These are phyloP conservation scores for Neurospora sp. DNA, from an alignment of 495 filamentous ascomycete species.

Conservation along the genomic window DNA sequence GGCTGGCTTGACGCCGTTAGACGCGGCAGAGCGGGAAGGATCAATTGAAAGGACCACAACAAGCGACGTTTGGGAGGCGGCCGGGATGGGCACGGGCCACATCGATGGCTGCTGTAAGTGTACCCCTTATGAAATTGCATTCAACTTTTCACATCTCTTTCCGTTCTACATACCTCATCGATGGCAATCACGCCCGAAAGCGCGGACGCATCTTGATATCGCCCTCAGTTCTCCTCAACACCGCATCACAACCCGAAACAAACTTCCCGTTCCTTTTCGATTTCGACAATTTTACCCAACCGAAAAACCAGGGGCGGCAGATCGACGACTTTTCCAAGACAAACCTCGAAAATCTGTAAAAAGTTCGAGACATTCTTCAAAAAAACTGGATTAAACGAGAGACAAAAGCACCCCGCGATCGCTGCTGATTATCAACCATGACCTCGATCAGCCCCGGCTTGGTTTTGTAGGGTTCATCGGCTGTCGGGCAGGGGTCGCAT, in stretches of 20 bases:
- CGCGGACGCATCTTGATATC: not conserved
- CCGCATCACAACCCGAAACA: not conserved
- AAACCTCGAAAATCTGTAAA: not conserved
- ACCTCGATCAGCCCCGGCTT: not conserved
- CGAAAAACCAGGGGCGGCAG: not conserved
- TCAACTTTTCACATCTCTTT: too few species aligned
- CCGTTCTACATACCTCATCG: not conserved
- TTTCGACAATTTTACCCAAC: not conserved
- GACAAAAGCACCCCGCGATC: not conserved
- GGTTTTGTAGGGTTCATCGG: not conserved
- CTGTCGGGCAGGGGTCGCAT: not conserved
- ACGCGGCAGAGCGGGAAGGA: not conserved
- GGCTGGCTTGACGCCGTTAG: not conserved
- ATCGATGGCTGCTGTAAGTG: not conserved
- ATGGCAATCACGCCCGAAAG: not conserved
- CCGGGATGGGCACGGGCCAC: not conserved
- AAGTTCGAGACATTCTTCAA: not conserved
- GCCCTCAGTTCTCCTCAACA: not conserved
- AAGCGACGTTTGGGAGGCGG: not conserved
- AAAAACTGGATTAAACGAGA: not conserved
- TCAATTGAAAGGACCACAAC: not conserved
- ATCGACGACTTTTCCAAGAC: not conserved
- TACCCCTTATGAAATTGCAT: too few species aligned
- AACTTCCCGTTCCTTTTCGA: not conserved
- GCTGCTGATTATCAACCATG: not conserved